Evolutionary conservation across 805 yeast species (phyloP), one percentile per base, ranked within the genome.

Genomic region (Sugiyamaella smithiae): DNA sequence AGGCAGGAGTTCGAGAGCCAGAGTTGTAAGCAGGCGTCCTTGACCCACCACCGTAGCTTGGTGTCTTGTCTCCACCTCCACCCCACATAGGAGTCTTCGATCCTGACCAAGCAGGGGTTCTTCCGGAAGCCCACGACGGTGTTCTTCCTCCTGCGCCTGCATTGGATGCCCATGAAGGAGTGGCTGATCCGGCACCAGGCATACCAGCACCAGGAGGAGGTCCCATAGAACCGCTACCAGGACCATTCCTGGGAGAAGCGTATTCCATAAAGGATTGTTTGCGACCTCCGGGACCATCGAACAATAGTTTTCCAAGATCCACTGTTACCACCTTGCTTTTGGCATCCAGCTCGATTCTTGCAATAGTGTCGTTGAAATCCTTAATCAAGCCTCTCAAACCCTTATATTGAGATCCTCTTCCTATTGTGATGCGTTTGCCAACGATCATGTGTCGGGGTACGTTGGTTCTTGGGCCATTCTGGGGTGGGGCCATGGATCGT

Each of bases 371-470:
- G 59, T 88, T 93, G 7, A 96, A 88, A 64, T 93, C 98, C 57
- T 86, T 85, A 37, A 93, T 88, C 56, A 88, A 85, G 65, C 99
- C 99, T 71, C 84, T 82, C 57, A 88, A 81, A 40, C 99, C 98
- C 70, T 93, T 93, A 67, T 91, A 88, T 42, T 80, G 81, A 25
- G 95, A 93, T n/a, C 97, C 88, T 61, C 85, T 82, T 32, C 87
- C 80, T 43, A 93, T 85, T 55, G 88, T 80, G 19, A 93, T 97
- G 50, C 85, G 84, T 62, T 88, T 88, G 57, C 88, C 85, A 31
- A 93, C 62, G 24, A 95, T 80, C 42, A 79, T 78, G 65, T 88
- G 96, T 57, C 96, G 80, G 1, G 83, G 75, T 22, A 66, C 64
- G 17, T 29, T 40, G 31, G 17, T 17, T 9, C 41, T 16, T 16